Evolutionary conservation across 352 stramenopile genomes (phyloP).

Genomic region (Phytophthora ramorum): DNA sequence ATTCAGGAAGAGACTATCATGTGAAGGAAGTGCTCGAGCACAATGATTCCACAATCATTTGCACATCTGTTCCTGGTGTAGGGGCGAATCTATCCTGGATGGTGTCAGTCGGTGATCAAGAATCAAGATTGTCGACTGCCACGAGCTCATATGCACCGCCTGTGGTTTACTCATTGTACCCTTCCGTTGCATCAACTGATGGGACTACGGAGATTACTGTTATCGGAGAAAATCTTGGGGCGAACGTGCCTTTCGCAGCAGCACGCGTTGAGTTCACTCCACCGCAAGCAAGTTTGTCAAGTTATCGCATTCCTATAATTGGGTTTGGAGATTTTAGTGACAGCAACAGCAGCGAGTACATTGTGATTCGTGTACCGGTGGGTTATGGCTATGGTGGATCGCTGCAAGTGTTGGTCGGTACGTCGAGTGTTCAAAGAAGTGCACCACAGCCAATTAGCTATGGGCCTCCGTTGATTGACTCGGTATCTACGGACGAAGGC

Average conservation of each 20-base stretch:
- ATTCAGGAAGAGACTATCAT: constrained; percentile 58
- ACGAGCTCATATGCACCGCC: constrained; percentile 67
- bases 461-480: constrained; percentile 49
- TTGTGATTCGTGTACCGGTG: constrained; percentile 49
- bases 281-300: constrained; percentile 38
- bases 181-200: constrained; percentile 44
- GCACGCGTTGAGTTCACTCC: constrained; percentile 55
- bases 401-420: constrained; percentile 48
- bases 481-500: constrained; percentile 69
- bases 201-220: constrained; percentile 57
- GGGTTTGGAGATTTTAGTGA: constrained; percentile 43
- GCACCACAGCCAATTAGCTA: constrained; percentile 46
- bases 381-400: constrained; percentile 47
- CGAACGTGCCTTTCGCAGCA: constrained; percentile 44
- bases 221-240: constrained; percentile 59
- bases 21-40: constrained; percentile 49
- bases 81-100: constrained; percentile 62
- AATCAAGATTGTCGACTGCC: constrained; percentile 36
- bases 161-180: constrained; percentile 30
- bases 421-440: constrained; percentile 49
- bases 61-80: constrained; percentile 53
- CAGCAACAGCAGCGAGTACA: constrained; percentile 40
- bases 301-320: constrained; percentile 48
- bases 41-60: constrained; percentile 67
- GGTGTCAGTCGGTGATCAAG: constrained; percentile 63